phyloP scores from a whole-genome alignment of 805 yeast species.

The Zygoascus bituminiphila region DNA sequence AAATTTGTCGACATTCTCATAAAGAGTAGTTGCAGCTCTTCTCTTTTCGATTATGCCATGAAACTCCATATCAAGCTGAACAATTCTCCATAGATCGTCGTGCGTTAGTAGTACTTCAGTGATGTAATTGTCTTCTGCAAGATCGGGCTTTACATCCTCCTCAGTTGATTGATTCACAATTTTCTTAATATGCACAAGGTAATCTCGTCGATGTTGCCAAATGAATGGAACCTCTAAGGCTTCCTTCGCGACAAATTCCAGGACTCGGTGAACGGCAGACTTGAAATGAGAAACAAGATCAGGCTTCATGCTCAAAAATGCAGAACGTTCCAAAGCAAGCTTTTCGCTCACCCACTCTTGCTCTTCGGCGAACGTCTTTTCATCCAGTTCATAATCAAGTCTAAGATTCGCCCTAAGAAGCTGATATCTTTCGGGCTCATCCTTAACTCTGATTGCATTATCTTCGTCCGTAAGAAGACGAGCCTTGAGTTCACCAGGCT shows the following conservation, averaged over 20 bases:
- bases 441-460: slow-evolving; percentile 75
- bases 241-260: slow-evolving; percentile 68
- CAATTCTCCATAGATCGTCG: slow-evolving; percentile 89
- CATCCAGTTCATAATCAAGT: slow-evolving; percentile 55
- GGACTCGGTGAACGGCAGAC: slow-evolving; percentile 59
- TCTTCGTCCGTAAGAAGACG: slow-evolving; percentile 89
- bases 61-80: slow-evolving; percentile 78
- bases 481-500: slow-evolving; percentile 85
- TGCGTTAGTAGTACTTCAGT: slow-evolving; percentile 36
- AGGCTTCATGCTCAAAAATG: slow-evolving; percentile 32
- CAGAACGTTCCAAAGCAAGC: slow-evolving; percentile 48
- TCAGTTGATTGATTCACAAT: slow-evolving; percentile 2
- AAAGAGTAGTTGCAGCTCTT: slow-evolving; percentile 43
- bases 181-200: slow-evolving; percentile 52
- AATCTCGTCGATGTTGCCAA: slow-evolving; percentile 92
- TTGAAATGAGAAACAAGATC: slow-evolving; percentile 38
- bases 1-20: slow-evolving; percentile 40
- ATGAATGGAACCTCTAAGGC: slow-evolving; percentile 88
- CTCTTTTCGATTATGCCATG: slow-evolving; percentile 77
- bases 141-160: slow-evolving; percentile 7
- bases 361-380: slow-evolving; percentile 62
- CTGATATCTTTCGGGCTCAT: slow-evolving; percentile 90
- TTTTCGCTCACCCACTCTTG: slow-evolving; percentile 73
- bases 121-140: slow-evolving; percentile 24
- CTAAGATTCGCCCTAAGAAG: slow-evolving; percentile 58